These are phyloP conservation scores for Aspergillus hancockii DNA, from an alignment of 495 filamentous ascomycete species.

Conservation along the genomic window DNA sequence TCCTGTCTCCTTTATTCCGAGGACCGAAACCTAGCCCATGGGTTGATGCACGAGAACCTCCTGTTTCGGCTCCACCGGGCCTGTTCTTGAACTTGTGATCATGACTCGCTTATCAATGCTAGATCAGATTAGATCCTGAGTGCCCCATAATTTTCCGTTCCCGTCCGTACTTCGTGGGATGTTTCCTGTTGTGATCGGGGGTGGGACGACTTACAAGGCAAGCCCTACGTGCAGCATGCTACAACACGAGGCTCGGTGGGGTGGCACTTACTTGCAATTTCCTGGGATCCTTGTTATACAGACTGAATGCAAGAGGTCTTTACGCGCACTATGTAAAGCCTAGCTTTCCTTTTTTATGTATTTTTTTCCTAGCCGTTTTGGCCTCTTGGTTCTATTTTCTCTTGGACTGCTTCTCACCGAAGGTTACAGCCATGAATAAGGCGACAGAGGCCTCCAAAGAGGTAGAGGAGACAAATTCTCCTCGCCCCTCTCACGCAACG, in stretches of 20 bases:
- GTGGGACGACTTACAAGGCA: too few species aligned
- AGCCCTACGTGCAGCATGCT: background rate
- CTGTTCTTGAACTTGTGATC: background rate
- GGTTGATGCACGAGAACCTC: background rate
- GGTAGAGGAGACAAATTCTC: background rate
- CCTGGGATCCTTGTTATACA: background rate
- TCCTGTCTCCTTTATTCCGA: background rate
- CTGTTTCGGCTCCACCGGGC: background rate
- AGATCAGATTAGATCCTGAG: slow-evolving; percentile 15
- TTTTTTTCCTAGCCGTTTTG: background rate
- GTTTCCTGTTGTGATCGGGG: background rate
- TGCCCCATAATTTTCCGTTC: background rate
- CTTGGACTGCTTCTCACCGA: background rate
- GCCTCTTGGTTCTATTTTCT: background rate
- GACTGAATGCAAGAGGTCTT: background rate
- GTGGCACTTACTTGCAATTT: background rate
- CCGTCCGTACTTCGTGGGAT: background rate
- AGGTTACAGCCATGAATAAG: background rate
- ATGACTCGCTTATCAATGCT: background rate
- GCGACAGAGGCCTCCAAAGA: background rate
- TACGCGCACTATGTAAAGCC: background rate
- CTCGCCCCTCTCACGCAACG: background rate
- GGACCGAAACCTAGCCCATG: background rate
- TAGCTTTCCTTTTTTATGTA: background rate
- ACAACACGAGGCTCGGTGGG: background rate